Evolutionary conservation across 768 basidiomycete genomes (phyloP), one percentile per base, ranked within the genome.

Genomic region (Trametes cingulata): DNA sequence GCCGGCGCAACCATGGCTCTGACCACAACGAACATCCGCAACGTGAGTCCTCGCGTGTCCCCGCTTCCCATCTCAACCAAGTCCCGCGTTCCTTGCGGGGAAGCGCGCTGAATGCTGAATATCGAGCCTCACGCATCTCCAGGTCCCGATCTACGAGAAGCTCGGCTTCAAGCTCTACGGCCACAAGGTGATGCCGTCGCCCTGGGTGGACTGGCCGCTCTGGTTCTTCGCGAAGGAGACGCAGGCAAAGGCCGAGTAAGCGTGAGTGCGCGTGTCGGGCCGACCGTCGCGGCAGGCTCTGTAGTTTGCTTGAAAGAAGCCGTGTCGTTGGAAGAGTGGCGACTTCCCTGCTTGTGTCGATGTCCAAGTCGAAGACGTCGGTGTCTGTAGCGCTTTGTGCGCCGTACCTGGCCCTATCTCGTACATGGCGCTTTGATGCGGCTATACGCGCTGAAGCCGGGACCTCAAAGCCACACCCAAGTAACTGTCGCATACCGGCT

Each of bases 61-160:
- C 8, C 15, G 1, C 27, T 29, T 49, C 14, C 1, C n/a, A 49
- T 15, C 2, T 15, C 47, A 33, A 8, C n/a, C n/a, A n/a, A n/a
- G n/a, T n/a, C n/a, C n/a, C n/a, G n/a, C n/a, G n/a, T n/a, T n/a
- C n/a, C n/a, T n/a, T n/a, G n/a, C n/a, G n/a, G n/a, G n/a, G n/a
- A n/a, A n/a, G n/a, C n/a, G n/a, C n/a, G n/a, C n/a, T n/a, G n/a
- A n/a, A n/a, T n/a, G n/a, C n/a, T 35, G 17, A 49, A 3, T 15
- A 15, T 14, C 13, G 12, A 8, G n/a, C 2, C 17, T 17, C 29
- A 33, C n/a, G 27, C 17, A n/a, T 20, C 13, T 25, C 3, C 57
- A 67, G 66, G 50, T 64, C n/a, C 40, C 43, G 17, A 60, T 67
- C 10, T 67, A 62, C 48, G 40, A 62, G 55, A 64, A 56, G 41